Conservation (phyloP, 2,329 filamentous ascomycete species). For the Colletotrichum tamarilloi region DNA sequence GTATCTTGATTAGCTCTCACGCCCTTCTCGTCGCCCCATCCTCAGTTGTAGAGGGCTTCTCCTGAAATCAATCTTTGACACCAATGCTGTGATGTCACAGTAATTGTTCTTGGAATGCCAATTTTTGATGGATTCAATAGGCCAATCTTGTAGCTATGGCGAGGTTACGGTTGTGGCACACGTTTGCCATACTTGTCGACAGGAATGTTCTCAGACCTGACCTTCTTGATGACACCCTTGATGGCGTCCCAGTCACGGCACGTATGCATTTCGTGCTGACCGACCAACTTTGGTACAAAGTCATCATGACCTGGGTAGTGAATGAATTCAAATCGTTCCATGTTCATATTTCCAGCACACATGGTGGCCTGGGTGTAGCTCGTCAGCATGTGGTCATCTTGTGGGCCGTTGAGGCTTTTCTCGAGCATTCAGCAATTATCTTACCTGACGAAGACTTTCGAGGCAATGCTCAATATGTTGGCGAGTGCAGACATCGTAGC, state of each 20-base stretch:
- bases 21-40: no score
- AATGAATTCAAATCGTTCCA: constrained; percentile 8
- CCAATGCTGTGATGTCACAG: no score
- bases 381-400: not conserved
- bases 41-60: no score
- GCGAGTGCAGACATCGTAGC: not conserved
- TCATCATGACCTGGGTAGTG: not conserved
- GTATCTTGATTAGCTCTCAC: no score
- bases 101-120: no score
- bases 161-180: not conserved
- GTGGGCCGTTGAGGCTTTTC: not conserved
- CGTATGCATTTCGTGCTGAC: constrained; percentile 1
- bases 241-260: constrained; percentile 7
- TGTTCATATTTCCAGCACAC: constrained; percentile 5
- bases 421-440: not conserved
- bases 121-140: no score
- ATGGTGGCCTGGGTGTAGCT: not conserved
- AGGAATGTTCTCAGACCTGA: constrained; percentile 7
- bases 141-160: not conserved
- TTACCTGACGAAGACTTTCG: not conserved
- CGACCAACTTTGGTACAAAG: not conserved
- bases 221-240: not conserved
- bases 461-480: constrained; percentile 7
- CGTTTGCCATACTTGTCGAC: constrained; percentile 6
- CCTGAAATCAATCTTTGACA: no score